phyloP scores from a whole-genome alignment of 805 yeast genomes.

The Spathaspora passalidarum region DNA sequence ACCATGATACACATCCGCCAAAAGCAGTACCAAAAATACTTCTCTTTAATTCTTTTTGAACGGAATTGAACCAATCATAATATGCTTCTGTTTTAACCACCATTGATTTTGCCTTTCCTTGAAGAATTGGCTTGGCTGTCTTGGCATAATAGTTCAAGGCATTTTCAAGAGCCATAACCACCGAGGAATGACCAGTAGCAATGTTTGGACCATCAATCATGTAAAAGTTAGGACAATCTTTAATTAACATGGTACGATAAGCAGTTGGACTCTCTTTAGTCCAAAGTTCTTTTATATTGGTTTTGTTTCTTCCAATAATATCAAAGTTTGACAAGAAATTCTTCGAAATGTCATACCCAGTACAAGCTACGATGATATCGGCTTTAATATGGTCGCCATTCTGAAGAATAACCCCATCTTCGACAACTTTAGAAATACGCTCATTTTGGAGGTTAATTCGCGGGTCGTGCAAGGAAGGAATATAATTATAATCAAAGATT shows the following conservation, averaged over 20 bases:
- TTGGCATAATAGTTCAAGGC: conserved; percentile 21
- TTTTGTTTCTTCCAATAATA: conserved; percentile 26
- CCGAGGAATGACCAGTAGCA: conserved; percentile 43
- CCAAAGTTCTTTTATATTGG: conserved; percentile 24
- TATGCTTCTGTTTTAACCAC: conserved; percentile 30
- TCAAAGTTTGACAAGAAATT: conserved; percentile 14
- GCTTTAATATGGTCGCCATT: conserved; percentile 27
- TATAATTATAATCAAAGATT: conserved; percentile 35
- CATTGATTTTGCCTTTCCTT: conserved; percentile 26
- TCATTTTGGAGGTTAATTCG: conserved; percentile 22
- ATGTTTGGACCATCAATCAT: conserved; percentile 39
- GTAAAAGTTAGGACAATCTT: conserved; percentile 34
- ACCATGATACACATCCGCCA: conserved; percentile 45
- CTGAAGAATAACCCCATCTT: conserved; percentile 25
- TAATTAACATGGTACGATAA: conserved; percentile 31
- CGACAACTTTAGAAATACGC: conserved; percentile 23
- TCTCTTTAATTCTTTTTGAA: conserved; percentile 23
- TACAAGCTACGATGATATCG: conserved; percentile 41
- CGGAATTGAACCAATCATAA: conserved; percentile 28
- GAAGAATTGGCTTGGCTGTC: conserved; percentile 23
- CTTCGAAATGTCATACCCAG: conserved; percentile 32
- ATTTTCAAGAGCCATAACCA: conserved; percentile 37
- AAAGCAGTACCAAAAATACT: conserved; percentile 35
- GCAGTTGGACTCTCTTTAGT: conserved; percentile 29
- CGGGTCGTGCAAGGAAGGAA: conserved; percentile 31